Evolutionary conservation across 163 green algal species (phyloP).

Genomic region (Coccomyxa subellipsoidea): DNA sequence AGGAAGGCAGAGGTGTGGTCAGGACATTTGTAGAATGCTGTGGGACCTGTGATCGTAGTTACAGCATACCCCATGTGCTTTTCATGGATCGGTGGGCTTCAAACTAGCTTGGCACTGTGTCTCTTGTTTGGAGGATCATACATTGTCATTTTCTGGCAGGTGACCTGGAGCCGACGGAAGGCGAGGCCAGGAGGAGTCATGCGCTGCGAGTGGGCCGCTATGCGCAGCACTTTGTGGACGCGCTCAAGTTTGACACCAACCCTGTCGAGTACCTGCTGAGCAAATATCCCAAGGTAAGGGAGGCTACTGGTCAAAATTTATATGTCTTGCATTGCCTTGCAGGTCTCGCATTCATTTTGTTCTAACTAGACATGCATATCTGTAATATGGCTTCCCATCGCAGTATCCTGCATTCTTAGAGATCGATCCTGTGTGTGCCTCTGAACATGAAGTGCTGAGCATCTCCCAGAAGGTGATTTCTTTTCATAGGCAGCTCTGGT

Average conservation of each 20-base stretch:
- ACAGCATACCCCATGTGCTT: too few relatives aligned
- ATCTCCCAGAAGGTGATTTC: not conserved
- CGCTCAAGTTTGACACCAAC: conserved; percentile 89
- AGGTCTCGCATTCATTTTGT: too few relatives aligned
- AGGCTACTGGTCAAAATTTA: not conserved
- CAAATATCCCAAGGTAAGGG: conserved; percentile 52
- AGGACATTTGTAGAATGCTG: too few relatives aligned
- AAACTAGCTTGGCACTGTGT: not conserved
- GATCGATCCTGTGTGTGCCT: too few relatives aligned
- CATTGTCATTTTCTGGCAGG: conserved; percentile 18
- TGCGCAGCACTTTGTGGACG: conserved; percentile 99
- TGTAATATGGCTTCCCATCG: too few relatives aligned
- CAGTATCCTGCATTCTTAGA: too few relatives aligned
- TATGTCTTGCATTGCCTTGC: not conserved
- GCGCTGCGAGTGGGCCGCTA: conserved; percentile 96
- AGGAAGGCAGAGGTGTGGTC: too few relatives aligned
- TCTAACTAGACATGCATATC: too few relatives aligned
- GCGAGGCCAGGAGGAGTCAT: conserved; percentile 84
- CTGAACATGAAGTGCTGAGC: too few relatives aligned
- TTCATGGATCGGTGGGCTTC: not conserved
- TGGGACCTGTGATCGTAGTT: too few relatives aligned
- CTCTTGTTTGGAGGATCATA: not conserved
- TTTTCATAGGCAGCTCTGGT: not conserved
- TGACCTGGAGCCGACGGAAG: conserved; percentile 83
- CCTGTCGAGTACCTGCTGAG: conserved; percentile 92